Evolutionary conservation across 2,329 filamentous ascomycete genomes (phyloP).

Genomic region (Diaporthe aspalathi): DNA sequence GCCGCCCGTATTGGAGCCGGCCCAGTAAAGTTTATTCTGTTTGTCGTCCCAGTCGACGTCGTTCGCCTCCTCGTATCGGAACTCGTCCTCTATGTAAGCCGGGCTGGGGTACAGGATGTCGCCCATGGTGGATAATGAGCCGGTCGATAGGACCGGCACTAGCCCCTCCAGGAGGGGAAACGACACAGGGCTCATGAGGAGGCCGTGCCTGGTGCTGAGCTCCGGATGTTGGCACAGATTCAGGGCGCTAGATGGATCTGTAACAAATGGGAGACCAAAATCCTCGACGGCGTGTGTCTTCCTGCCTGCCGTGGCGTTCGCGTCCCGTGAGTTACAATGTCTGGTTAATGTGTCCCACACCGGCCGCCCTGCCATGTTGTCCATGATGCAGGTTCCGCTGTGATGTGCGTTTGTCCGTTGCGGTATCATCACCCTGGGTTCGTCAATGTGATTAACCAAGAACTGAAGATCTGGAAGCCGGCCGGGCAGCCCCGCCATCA

Average conservation of each 20-base stretch:
- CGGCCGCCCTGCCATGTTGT: slow-evolving; percentile 47
- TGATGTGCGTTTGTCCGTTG: background rate
- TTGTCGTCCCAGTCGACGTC: slow-evolving; percentile 35
- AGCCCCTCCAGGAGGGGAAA: slow-evolving; percentile 44
- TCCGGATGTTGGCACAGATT: slow-evolving; percentile 60
- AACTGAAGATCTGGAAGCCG: slow-evolving; percentile 54
- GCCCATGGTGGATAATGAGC: slow-evolving; percentile 36
- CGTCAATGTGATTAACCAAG: slow-evolving; percentile 62
- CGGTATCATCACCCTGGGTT: slow-evolving; percentile 54
- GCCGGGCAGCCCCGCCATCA: slow-evolving; percentile 44
- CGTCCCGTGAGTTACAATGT: background rate
- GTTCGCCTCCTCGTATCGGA: slow-evolving; percentile 27
- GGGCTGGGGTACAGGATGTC: slow-evolving; percentile 37
- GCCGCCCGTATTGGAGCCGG: slow-evolving; percentile 38
- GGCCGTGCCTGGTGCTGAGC: slow-evolving; percentile 56
- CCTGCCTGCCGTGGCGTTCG: background rate
- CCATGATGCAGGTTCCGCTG: background rate
- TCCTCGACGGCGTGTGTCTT: slow-evolving; percentile 34
- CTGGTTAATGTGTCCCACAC: slow-evolving; percentile 43
- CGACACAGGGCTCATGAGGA: slow-evolving; percentile 57
- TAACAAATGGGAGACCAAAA: slow-evolving; percentile 52
- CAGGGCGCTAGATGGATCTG: slow-evolving; percentile 43
- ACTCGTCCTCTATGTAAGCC: slow-evolving; percentile 34
- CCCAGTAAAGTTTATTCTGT: slow-evolving; percentile 36
- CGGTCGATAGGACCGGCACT: slow-evolving; percentile 21